A percentile compares a stretch with the other conserved stretches of the same genome.
Evolutionary conservation across 2,329 filamentous ascomycete genomes (phyloP).

Genomic region (Trichoderma gracile): DNA sequence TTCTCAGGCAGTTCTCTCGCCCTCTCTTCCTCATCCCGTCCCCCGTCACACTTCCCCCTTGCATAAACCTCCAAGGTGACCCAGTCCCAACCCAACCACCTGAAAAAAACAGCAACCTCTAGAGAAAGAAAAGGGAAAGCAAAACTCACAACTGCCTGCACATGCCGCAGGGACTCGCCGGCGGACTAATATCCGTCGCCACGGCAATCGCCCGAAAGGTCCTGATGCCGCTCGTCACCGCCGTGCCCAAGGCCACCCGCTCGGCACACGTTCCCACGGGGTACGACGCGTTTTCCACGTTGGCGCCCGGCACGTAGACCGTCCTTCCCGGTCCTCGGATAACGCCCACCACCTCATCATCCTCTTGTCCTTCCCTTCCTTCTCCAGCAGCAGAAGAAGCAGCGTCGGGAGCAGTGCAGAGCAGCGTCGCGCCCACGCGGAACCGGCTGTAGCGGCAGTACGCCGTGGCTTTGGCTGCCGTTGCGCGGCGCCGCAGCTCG

Average conservation of each 20-base stretch:
- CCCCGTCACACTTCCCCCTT: no score
- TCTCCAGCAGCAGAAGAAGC: background rate
- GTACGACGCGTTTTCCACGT: constrained; percentile 91
- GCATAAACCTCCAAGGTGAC: background rate
- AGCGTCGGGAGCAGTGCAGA: constrained; percentile 47
- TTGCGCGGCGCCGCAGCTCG: constrained; percentile 61
- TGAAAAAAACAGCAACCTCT: background rate
- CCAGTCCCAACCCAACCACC: no score
- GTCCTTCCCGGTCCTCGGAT: no score
- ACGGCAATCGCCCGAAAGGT: constrained; percentile 80
- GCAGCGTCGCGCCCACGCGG: constrained; percentile 80
- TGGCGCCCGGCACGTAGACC: constrained; percentile 62
- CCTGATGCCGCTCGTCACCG: constrained; percentile 62
- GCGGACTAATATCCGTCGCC: constrained; percentile 71
- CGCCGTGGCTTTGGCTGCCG: constrained; percentile 72
- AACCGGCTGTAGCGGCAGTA: constrained; percentile 96
- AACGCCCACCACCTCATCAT: no score
- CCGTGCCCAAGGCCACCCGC: constrained; percentile 81
- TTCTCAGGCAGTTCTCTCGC: no score
- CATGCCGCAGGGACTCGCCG: constrained; percentile 86
- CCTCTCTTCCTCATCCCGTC: no score
- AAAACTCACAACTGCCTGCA: constrained; percentile 80
- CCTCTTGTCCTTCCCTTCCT: no score
- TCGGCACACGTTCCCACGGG: constrained; percentile 96
- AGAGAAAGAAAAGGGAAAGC: background rate